Conservation (phyloP, 2,329 filamentous ascomycete genomes). For the Paraconiothyrium sp. region DNA sequence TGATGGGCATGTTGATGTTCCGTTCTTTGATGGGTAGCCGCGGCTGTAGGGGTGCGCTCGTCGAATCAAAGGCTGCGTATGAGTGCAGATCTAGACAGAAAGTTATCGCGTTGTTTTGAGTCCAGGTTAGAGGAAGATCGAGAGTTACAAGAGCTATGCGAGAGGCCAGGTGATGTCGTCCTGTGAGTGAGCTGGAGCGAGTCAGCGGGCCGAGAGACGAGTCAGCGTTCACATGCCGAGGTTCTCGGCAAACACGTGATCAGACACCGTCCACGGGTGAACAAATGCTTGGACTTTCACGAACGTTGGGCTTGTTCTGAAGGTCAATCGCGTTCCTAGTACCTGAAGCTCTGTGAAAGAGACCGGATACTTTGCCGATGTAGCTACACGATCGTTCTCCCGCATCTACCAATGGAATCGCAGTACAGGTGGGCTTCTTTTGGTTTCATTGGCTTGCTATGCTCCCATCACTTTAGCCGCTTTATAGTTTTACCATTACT, state of each 20-base stretch:
- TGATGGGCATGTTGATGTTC: conserved; percentile 34
- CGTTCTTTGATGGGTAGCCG: background rate
- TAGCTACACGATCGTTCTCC: background rate
- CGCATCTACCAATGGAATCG: background rate
- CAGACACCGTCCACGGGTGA: background rate
- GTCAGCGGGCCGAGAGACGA: background rate
- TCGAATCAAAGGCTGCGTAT: background rate
- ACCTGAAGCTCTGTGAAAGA: background rate
- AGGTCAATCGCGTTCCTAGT: too few relatives aligned
- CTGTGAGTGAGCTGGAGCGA: background rate
- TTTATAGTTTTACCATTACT: background rate
- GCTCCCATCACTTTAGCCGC: background rate
- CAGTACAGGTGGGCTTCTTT: background rate
- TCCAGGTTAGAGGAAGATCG: background rate
- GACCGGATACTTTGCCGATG: background rate
- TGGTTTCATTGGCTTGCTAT: background rate
- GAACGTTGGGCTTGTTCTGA: background rate
- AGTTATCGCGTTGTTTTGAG: background rate
- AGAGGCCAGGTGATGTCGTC: background rate
- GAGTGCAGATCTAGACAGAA: background rate
- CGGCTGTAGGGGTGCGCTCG: background rate
- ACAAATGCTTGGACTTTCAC: background rate
- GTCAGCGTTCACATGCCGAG: conserved; percentile 1
- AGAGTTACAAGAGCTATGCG: background rate
- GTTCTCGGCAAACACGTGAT: conserved; percentile 3